These are phyloP conservation scores for Radiomyces spectabilis DNA, from an alignment of 192 early-diverging fungal species.

Conservation along the genomic window DNA sequence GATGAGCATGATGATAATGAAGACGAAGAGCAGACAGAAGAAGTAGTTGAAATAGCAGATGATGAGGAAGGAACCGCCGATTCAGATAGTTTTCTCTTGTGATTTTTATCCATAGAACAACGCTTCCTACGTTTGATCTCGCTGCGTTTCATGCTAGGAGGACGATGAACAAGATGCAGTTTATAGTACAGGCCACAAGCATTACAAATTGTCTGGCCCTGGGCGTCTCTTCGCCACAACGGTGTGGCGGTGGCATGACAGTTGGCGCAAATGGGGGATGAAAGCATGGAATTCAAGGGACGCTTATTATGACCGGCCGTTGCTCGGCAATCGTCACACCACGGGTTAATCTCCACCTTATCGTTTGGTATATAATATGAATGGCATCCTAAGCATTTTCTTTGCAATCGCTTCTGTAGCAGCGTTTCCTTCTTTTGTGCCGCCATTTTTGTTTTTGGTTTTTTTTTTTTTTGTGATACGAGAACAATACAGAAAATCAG, in stretches of 20 bases:
- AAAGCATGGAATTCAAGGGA: too few relatives aligned
- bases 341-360: too few relatives aligned
- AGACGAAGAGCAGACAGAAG: neutral
- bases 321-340: too few relatives aligned
- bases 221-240: slow-evolving; percentile 67
- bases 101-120: slow-evolving; percentile 3
- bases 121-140: slow-evolving; percentile 63
- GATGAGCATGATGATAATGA: neutral
- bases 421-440: too few relatives aligned
- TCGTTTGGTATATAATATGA: too few relatives aligned
- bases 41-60: neutral
- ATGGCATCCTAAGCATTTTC: too few relatives aligned
- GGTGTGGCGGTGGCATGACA: slow-evolving; percentile 64
- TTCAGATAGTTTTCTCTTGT: neutral
- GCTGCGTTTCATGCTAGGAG: slow-evolving; percentile 58
- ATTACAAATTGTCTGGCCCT: slow-evolving; percentile 76
- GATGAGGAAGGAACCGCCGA: neutral
- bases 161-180: slow-evolving; percentile 67
- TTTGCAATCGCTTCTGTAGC: too few relatives aligned
- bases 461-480: too few relatives aligned
- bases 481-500: too few relatives aligned
- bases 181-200: slow-evolving; percentile 89
- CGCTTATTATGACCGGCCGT: too few relatives aligned
- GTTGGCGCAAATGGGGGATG: slow-evolving; percentile 58
- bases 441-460: too few relatives aligned